Evolutionary conservation across 192 early-diverging fungal genomes (phyloP), one percentile per base, ranked within the genome.

Genomic region (Obelidium mucronatum): DNA sequence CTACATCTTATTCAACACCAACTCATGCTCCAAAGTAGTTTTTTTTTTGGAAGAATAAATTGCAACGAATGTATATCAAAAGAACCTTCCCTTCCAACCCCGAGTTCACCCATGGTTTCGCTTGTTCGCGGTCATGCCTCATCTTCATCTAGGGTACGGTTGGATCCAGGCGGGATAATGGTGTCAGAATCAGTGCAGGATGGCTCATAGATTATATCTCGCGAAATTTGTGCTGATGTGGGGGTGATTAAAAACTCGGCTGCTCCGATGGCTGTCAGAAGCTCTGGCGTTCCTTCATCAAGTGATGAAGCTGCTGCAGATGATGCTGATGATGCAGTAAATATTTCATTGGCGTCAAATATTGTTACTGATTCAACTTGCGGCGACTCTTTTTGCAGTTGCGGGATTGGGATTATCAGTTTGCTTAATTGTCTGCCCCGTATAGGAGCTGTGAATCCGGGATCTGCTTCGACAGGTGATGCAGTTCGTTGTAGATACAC

Each of bases 41-140:
- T n/a, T n/a, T n/a, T n/a, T n/a, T n/a, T n/a, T n/a, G n/a, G n/a
- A n/a, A n/a, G 17, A 19, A 11, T 35, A 28, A 39, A 5, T 30
- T 22, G 5, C 51, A 0, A 19, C 48, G 51, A 30, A 51, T 28
- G 62, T 5, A 22, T 22, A 0, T 1, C 8, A 73, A 1, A 31
- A 58, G n/a, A 71, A 24, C 28, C 54, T 28, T 52, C 48, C n/a
- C 67, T 31, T 67, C 62, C 24, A 76, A 54, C 34, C 74, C 74
- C 24, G 37, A n/a, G 33, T 34, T 26, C 6, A 76, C 34, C 74
- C 64, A 76, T 2, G 64, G 28, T 1, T 37, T 40, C 37, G 74
- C 74, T 36, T 76, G 62, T 42, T 67, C 53, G 13, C 74, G 26
- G 28, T 76, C 74, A 15, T n/a, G 37, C 64, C 37, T 76, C 74